Evolutionary conservation across 495 filamentous ascomycete species (phyloP), one percentile per base, ranked within the genome.

Genomic region (Penicillium salamii): DNA sequence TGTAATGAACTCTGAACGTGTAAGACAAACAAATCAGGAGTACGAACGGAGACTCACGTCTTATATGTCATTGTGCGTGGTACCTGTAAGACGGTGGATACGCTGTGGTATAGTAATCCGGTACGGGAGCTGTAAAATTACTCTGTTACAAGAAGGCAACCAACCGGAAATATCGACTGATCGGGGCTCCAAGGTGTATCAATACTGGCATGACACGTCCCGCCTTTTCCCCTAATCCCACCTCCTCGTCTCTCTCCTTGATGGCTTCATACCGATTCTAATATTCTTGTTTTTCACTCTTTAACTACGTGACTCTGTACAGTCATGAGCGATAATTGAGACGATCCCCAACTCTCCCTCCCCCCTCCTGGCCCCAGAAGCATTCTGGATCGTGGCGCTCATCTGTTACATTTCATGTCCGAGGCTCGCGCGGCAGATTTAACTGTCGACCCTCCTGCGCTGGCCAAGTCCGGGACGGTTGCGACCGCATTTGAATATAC

Each of bases 401-500:
- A 13, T 35, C 18, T 20, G 36, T 38, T 31, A 58, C 48, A 38
- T 58, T 63, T 54, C 44, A 74, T 74, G 70, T 68, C 57, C 53
- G 63, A 69, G 42, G 59, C 59, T 49, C 61, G 65, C 44, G 50
- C 61, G 49, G 58, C 55, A 50, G 64, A 72, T 55, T 55, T 69
- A 58, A 61, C 62, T 32, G 58, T 66, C 54, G 57, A 68, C 43
- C 59, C 63, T 20, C 55, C 69, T 55, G 50, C 58, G 45, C 51
- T 71, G 54, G 55, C 58, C 43, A 72, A 73, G 49, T 59, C 61
- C 20, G 63, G 60, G 29, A 55, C 72, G 18, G 62, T 70, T 59
- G 65, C 73, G 52, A 73, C 76, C 52, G 61, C 74, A 46, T 68
- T 76, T 50, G 70, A 77, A 42, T 77, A 66, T 59, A 66, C 71